Evolutionary conservation across 306 rosid genomes (phyloP).

Genomic region (Begonia peltatifolia): DNA sequence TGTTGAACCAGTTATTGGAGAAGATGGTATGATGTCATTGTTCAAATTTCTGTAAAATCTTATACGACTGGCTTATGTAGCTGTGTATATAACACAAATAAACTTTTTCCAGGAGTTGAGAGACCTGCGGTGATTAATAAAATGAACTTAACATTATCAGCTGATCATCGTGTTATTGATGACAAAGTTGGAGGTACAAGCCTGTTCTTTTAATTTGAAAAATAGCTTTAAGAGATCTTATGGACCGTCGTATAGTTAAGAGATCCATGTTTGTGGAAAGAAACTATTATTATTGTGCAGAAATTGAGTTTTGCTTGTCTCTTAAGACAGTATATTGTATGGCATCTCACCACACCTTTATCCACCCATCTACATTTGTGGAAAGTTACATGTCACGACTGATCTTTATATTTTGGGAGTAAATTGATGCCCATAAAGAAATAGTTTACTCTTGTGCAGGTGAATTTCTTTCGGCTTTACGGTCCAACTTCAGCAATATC

Average conservation of each 20-base stretch:
- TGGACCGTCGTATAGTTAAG: no score
- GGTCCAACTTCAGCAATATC: slow-evolving; percentile 70
- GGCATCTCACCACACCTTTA: no score
- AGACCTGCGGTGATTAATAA: slow-evolving; percentile 52
- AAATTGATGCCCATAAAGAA: background rate
- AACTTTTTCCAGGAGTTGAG: slow-evolving; percentile 51
- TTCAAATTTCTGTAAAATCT: background rate
- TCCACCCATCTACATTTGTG: no score
- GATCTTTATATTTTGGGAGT: no score
- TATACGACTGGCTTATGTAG: background rate
- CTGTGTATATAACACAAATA: slow-evolving; percentile 15
- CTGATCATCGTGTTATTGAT: slow-evolving; percentile 87
- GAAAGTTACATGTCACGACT: no score
- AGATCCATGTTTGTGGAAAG: no score
- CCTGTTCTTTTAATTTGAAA: no score
- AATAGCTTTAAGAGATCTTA: no score
- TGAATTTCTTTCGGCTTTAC: slow-evolving; percentile 60
- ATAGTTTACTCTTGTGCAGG: slow-evolving; percentile 31
- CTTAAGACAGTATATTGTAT: no score
- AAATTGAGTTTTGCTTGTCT: no score
- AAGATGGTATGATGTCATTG: slow-evolving; percentile 48
- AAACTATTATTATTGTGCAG: no score
- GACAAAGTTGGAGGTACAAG: slow-evolving; percentile 87
- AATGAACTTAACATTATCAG: slow-evolving; percentile 78
- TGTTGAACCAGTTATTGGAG: slow-evolving; percentile 56